phyloP scores from a whole-genome alignment of 768 basidiomycete species.

The Porphyrellus cyaneotinctus region DNA sequence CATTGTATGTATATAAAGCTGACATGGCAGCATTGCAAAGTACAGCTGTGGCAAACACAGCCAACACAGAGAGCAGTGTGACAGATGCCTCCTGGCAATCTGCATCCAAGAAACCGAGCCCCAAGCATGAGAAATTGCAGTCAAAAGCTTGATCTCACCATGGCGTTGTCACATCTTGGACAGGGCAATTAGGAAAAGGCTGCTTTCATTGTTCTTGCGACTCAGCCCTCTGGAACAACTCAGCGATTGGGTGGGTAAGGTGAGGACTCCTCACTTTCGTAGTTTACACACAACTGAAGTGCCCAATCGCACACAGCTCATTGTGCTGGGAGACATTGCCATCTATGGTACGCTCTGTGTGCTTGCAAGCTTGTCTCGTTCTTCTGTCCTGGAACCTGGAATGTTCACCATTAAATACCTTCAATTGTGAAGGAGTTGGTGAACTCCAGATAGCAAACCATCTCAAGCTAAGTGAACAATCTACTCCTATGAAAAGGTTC shows the following conservation, averaged over 20 bases:
- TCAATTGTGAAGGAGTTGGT: no score
- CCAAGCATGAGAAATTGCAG: slow-evolving; percentile 60
- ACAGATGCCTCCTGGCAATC: slow-evolving; percentile 9
- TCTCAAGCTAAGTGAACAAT: no score
- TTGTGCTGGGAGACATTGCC: slow-evolving; percentile 80
- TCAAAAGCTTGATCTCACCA: slow-evolving; percentile 80
- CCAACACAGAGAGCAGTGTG: slow-evolving; percentile 22
- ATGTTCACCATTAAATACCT: no score
- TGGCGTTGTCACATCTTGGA: slow-evolving; percentile 70
- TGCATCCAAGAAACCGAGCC: slow-evolving; percentile 43
- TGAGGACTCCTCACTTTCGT: slow-evolving; percentile 16
- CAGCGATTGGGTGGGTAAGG: slow-evolving; percentile 77
- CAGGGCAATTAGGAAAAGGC: slow-evolving; percentile 77
- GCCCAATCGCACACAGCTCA: slow-evolving; percentile 46
- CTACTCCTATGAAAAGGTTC: no score
- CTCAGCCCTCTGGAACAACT: slow-evolving; percentile 62
- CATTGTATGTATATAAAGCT: slow-evolving; percentile 93
- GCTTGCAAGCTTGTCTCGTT: slow-evolving; percentile 73
- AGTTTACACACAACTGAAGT: not conserved
- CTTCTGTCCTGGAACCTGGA: no score
- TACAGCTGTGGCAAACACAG: slow-evolving; percentile 34
- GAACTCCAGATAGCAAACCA: no score
- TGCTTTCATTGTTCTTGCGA: slow-evolving; percentile 64
- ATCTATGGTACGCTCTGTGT: slow-evolving; percentile 84
- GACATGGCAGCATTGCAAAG: slow-evolving; percentile 86